A percentile compares a stretch with the other conserved stretches of the same genome.
Conservation (phyloP, 257 asterid genomes). For the Penstemon barbatus region DNA sequence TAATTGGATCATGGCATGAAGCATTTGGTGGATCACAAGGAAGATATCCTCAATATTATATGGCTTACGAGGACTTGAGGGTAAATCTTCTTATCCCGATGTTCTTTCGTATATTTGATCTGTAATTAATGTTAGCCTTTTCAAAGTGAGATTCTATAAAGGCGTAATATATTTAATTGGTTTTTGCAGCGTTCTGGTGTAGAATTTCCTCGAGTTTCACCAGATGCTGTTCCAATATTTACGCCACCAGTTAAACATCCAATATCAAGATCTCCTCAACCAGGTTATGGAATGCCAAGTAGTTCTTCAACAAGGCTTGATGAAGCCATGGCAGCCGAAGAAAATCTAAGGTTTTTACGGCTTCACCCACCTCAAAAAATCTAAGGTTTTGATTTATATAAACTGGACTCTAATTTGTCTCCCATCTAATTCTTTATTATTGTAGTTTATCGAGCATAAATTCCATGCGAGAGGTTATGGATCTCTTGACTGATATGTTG, state of each 20-base stretch:
- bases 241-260: slow-evolving; percentile 77
- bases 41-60: slow-evolving; percentile 77
- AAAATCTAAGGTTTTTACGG: slow-evolving; percentile 55
- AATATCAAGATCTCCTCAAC: slow-evolving; percentile 56
- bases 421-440: not conserved
- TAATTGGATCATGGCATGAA: slow-evolving; percentile 86
- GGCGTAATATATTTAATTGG: not conserved
- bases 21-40: slow-evolving; percentile 94
- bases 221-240: slow-evolving; percentile 66
- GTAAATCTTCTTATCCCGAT: slow-evolving; percentile 40
- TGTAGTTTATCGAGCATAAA: slow-evolving; percentile 57
- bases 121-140: too few relatives aligned
- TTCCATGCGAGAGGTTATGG: slow-evolving; percentile 66
- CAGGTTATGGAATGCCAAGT: slow-evolving; percentile 93
- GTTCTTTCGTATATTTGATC: not conserved
- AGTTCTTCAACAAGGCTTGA: slow-evolving; percentile 84
- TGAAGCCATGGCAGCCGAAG: slow-evolving; percentile 85
- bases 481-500: slow-evolving; percentile 81
- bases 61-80: slow-evolving; percentile 90
- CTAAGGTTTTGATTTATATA: not conserved
- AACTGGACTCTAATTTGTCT: not conserved
- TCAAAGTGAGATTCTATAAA: not conserved
- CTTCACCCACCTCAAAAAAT: not conserved
- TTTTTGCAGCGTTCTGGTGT: slow-evolving; percentile 76
- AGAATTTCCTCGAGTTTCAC: slow-evolving; percentile 63